Conservation (phyloP, 352 stramenopile species). For the Pseudoperonospora humuli region DNA sequence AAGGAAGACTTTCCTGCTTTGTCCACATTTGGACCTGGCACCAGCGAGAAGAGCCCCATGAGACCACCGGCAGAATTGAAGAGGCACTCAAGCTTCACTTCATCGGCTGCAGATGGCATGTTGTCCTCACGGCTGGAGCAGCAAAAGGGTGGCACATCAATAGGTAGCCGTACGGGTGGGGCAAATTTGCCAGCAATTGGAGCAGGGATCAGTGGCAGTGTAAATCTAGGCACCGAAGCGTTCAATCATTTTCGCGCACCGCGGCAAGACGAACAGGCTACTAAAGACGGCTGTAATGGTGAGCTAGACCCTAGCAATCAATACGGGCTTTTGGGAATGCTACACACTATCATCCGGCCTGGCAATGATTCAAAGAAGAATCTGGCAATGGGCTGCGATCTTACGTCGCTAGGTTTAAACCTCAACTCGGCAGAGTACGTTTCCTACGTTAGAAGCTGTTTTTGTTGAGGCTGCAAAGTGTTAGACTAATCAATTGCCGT, state of each 20-base stretch:
- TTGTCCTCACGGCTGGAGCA: conserved; percentile 34
- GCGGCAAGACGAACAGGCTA: conserved; percentile 20
- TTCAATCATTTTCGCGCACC: conserved; percentile 49
- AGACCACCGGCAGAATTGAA: conserved; percentile 41
- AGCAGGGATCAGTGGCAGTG: conserved; percentile 17
- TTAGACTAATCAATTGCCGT: background rate
- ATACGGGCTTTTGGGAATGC: conserved; percentile 74
- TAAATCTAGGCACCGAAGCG: conserved; percentile 49
- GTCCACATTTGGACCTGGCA: conserved; percentile 48
- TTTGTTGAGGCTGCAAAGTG: background rate
- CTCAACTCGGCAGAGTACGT: conserved; percentile 79
- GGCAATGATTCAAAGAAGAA: conserved; percentile 68
- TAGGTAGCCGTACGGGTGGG: conserved; percentile 38
- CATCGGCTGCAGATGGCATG: conserved; percentile 56
- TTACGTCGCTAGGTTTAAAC: conserved; percentile 78
- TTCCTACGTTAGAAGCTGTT: background rate
- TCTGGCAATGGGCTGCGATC: conserved; percentile 66
- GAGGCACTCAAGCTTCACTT: conserved; percentile 63
- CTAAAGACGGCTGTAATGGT: conserved; percentile 23
- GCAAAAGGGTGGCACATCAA: conserved; percentile 41
- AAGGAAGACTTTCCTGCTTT: conserved; percentile 83
- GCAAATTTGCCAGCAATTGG: conserved; percentile 3
- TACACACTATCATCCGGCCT: conserved; percentile 67
- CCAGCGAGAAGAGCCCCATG: conserved; percentile 47
- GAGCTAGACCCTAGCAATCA: conserved; percentile 65